phyloP scores from a whole-genome alignment of 1,284 basidiomycete species.

The Spongiforma sp. region DNA sequence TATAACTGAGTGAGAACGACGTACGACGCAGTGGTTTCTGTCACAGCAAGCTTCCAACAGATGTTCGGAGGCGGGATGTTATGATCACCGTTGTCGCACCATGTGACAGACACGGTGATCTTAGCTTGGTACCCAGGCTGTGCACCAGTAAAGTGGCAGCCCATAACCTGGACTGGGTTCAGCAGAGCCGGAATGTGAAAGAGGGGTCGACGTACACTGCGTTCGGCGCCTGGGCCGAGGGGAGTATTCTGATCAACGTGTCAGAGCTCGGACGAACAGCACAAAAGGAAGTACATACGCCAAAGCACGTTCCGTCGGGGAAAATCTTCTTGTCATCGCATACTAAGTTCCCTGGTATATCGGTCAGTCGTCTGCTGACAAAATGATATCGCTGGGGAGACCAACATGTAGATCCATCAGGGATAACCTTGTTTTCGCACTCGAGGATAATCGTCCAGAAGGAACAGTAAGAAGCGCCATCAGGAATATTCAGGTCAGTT shows the following conservation, averaged over 20 bases:
- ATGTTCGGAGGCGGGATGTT: not conserved
- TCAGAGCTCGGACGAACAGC: not conserved
- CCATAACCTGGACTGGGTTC: conserved; percentile 4
- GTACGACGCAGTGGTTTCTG: not conserved
- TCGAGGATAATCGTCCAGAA: conserved; percentile 17
- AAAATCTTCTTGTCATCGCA: conserved; percentile 13
- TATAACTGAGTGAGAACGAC: not conserved
- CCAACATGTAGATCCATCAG: conserved; percentile 8
- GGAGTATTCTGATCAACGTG: not conserved
- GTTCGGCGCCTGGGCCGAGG: not conserved
- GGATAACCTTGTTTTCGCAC: conserved; percentile 9
- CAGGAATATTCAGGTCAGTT: conserved; percentile 7
- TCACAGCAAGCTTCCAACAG: not conserved
- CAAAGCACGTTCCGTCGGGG: conserved; percentile 7
- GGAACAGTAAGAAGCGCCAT: not conserved
- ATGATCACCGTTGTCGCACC: conserved; percentile 3
- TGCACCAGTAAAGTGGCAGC: conserved; percentile 19
- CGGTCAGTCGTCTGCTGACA: no score
- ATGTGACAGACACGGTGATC: conserved; percentile 21
- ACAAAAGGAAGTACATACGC: not conserved
- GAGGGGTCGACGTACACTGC: conserved; percentile 6
- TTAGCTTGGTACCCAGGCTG: not conserved
- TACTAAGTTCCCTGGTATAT: conserved; percentile 5
- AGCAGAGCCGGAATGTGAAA: not conserved
- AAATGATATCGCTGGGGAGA: not conserved